Conservation (phyloP, 2,329 filamentous ascomycete genomes). For the Exophiala calicioides region DNA sequence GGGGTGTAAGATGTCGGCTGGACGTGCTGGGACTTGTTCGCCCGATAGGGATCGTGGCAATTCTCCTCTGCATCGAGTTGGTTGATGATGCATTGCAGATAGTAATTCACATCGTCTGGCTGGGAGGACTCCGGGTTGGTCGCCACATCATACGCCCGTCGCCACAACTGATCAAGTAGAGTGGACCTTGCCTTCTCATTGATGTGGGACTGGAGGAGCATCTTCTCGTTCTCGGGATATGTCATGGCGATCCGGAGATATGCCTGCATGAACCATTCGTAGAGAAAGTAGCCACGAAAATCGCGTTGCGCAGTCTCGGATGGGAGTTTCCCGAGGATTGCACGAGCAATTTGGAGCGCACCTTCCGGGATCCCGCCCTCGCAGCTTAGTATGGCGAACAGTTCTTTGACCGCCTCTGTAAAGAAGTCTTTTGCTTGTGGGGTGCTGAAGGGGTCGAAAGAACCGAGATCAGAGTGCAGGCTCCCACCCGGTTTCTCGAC, state of each 20-base stretch:
- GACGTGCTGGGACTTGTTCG: background rate
- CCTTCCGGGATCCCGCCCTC: slow-evolving; percentile 83
- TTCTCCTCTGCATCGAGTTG: slow-evolving; percentile 18
- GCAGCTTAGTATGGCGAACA: slow-evolving; percentile 84
- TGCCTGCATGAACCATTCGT: slow-evolving; percentile 87
- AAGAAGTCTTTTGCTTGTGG: slow-evolving; percentile 87
- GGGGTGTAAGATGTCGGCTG: background rate
- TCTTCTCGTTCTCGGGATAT: slow-evolving; percentile 73
- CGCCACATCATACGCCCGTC: slow-evolving; percentile 75
- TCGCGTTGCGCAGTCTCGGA: slow-evolving; percentile 70
- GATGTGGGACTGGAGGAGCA: slow-evolving; percentile 87
- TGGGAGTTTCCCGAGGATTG: slow-evolving; percentile 73
- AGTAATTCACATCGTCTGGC: too few relatives aligned
- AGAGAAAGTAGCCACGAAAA: slow-evolving; percentile 80
- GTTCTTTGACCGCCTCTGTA: slow-evolving; percentile 71
- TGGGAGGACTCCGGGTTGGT: too few relatives aligned
- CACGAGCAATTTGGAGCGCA: slow-evolving; percentile 79
- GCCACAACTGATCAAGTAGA: slow-evolving; percentile 71
- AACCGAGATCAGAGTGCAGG: slow-evolving; percentile 54
- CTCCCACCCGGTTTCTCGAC: slow-evolving; percentile 70
- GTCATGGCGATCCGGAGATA: slow-evolving; percentile 83
- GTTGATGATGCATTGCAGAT: slow-evolving; percentile 52
- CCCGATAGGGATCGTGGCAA: slow-evolving; percentile 23
- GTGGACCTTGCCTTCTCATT: slow-evolving; percentile 85
- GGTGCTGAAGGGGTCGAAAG: slow-evolving; percentile 68